Evolutionary conservation across 1,284 basidiomycete genomes (phyloP).

Genomic region (Phellopilus nigrolimitatus): DNA sequence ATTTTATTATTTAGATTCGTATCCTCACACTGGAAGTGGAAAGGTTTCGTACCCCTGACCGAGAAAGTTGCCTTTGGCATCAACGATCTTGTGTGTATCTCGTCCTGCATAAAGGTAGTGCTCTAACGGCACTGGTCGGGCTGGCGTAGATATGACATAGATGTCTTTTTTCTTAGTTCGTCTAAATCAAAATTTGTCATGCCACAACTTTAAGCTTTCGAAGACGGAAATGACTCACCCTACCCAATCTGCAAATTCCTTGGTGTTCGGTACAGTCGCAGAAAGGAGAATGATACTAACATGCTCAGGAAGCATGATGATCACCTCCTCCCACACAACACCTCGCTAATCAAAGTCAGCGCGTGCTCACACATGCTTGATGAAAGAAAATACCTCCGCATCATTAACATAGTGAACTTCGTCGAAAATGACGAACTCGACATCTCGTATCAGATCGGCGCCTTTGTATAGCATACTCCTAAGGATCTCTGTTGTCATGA

Average conservation of each 20-base stretch:
- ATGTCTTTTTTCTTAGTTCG: conserved; percentile 99
- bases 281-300: conserved; percentile 96
- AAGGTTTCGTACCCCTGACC: conserved; percentile 73
- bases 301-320: conserved; percentile 98
- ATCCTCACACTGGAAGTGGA: no score
- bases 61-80: conserved; percentile 78
- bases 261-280: conserved; percentile 97
- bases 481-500: conserved; percentile 99
- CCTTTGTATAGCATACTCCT: conserved; percentile 99
- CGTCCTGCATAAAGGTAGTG: conserved; percentile 94
- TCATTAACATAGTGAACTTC: conserved; percentile 99
- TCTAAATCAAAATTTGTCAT: no score
- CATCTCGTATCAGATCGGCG: conserved; percentile 96
- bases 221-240: no score
- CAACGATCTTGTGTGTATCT: conserved; percentile 91
- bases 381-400: conserved; percentile 67
- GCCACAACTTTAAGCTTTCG: no score
- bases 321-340: conserved; percentile 99
- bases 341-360: conserved; percentile 65
- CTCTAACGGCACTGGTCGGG: conserved; percentile 95
- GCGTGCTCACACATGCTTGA: neutral
- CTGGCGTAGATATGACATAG: conserved; percentile 96
- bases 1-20: no score
- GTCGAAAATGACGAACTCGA: conserved; percentile 99
- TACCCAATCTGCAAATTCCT: conserved; percentile 99